A percentile compares a stretch with the other conserved stretches of the same genome.
Evolutionary conservation across 495 filamentous ascomycete genomes (phyloP).

Genomic region (Amorphotheca resinae): DNA sequence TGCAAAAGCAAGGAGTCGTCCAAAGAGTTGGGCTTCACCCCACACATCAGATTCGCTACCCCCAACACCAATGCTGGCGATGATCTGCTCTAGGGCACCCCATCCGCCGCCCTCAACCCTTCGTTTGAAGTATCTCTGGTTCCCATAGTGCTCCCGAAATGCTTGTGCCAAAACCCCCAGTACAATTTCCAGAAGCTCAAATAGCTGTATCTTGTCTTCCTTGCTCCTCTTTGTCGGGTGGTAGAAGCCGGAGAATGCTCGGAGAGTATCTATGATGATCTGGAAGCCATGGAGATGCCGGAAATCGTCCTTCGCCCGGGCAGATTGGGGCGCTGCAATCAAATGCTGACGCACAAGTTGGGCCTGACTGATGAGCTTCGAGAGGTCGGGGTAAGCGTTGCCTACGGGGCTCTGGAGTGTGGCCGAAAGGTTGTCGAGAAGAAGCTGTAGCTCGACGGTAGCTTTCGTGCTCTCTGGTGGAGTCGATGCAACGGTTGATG

Average conservation of each 20-base stretch:
- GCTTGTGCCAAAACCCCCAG: constrained; percentile 63
- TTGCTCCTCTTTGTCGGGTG: constrained; percentile 45
- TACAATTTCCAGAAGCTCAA: constrained; percentile 57
- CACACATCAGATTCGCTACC: constrained; percentile 43
- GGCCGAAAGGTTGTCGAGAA: constrained; percentile 40
- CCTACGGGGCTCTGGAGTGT: constrained; percentile 11
- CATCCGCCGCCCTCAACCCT: constrained; percentile 64
- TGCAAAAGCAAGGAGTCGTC: constrained; percentile 69
- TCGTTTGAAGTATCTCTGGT: constrained; percentile 71
- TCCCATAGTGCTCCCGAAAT: constrained; percentile 71
- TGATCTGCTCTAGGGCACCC: constrained; percentile 57
- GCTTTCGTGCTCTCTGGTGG: constrained; percentile 42
- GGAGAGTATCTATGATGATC: constrained; percentile 51
- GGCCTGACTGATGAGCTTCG: constrained; percentile 27
- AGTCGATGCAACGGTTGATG: constrained; percentile 47
- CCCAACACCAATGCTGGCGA: constrained; percentile 48
- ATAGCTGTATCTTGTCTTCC: constrained; percentile 46
- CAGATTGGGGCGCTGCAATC: constrained; percentile 30
- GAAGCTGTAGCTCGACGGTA: constrained; percentile 44
- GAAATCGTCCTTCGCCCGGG: constrained; percentile 59
- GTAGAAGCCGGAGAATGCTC: constrained; percentile 60
- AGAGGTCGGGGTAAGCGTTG: constrained; percentile 29
- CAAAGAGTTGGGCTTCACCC: constrained; percentile 67
- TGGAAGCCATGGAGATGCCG: constrained; percentile 74
- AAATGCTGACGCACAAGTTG: constrained; percentile 35